Base-by-base conservation (phyloP, 2,329 filamentous ascomycete genomes). In the Acrocalymma vagum region DNA sequence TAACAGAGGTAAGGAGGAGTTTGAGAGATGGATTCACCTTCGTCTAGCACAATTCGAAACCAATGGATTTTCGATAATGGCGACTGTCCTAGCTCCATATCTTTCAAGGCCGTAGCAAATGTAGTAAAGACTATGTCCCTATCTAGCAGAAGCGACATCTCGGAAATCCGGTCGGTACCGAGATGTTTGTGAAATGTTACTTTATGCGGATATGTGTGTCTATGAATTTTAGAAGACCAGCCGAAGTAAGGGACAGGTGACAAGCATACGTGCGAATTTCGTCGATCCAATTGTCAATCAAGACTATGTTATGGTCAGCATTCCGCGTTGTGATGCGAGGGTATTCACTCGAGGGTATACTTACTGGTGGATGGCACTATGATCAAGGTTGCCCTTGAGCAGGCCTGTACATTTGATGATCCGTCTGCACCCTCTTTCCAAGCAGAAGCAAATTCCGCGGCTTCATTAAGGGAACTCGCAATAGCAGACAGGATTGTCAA, bases 21-120 rank as follows among this genome's bases (percentile, higher is more conserved):
- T 14, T 24, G 6, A 28, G n/a, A n/a, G n/a, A n/a, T n/a, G n/a
- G n/a, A n/a, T n/a, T n/a, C 30, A 51, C 49, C 53, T 55, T 60
- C 54, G 18, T 60, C 56, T 16, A 60, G 30, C 2, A 60, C 48
- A 23, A 60, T 43, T 5, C 56, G 42, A 27, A 43, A 58, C 56
- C 56, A 60, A 5, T 53, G 10, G 6, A 54, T 40, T n/a, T 43
- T 26, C 15, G 30, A 11, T 6, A 58, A 30, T 9, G 26, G 23
- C 11, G 17, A 34, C 2, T 18, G n/a, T 8, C 23, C 36, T 18
- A 29, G 27, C 7, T 15, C 14, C 22, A 26, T 34, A 6, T 57
- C 51, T 11, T 24, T 29, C 2, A 39, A 29, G 24, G 45, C 36
- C 13, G 48, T 59, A 7, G 40, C 51, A 42, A 44, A 59, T 3